Evolutionary conservation across 2,329 filamentous ascomycete genomes (phyloP).

Genomic region (Stromatinia cepivora): DNA sequence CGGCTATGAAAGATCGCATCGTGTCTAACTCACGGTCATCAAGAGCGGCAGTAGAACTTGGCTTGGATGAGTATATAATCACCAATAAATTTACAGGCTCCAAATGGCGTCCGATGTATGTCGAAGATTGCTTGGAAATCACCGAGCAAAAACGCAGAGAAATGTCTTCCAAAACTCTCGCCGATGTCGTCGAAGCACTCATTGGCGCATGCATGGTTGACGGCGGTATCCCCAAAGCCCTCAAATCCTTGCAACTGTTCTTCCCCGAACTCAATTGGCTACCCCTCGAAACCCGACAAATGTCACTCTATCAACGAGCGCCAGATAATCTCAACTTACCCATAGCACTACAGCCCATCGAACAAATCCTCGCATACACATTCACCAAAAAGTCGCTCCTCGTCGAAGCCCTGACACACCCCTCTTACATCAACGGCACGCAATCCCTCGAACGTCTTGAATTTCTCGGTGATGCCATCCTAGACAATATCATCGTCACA

Average conservation of each 20-base stretch:
- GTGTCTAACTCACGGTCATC: conserved; percentile 76
- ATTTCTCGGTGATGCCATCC: conserved; percentile 81
- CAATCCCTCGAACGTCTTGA: conserved; percentile 72
- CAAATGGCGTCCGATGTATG: conserved; percentile 71
- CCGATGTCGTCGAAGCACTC: conserved; percentile 84
- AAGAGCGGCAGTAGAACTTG: conserved; percentile 59
- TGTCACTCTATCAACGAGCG: conserved; percentile 48
- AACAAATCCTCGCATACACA: conserved; percentile 67
- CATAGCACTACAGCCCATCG: conserved; percentile 49
- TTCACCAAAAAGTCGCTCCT: conserved; percentile 71
- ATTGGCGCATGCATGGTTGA: conserved; percentile 74
- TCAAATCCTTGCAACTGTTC: conserved; percentile 65
- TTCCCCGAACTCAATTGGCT: conserved; percentile 60
- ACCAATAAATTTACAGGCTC: conserved; percentile 63
- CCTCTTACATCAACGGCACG: conserved; percentile 54
- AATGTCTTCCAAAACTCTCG: conserved; percentile 75
- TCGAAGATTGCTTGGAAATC: conserved; percentile 45
- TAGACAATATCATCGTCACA: conserved; percentile 73
- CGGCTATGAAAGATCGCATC: conserved; percentile 63
- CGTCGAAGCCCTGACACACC: conserved; percentile 78
- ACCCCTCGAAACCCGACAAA: conserved; percentile 46
- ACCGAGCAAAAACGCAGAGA: conserved; percentile 32
- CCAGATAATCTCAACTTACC: conserved; percentile 43
- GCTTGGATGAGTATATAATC: conserved; percentile 73
- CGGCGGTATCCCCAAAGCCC: conserved; percentile 64